Evolutionary conservation across 495 filamentous ascomycete species (phyloP).

Genomic region (Daldinia bambusicola): DNA sequence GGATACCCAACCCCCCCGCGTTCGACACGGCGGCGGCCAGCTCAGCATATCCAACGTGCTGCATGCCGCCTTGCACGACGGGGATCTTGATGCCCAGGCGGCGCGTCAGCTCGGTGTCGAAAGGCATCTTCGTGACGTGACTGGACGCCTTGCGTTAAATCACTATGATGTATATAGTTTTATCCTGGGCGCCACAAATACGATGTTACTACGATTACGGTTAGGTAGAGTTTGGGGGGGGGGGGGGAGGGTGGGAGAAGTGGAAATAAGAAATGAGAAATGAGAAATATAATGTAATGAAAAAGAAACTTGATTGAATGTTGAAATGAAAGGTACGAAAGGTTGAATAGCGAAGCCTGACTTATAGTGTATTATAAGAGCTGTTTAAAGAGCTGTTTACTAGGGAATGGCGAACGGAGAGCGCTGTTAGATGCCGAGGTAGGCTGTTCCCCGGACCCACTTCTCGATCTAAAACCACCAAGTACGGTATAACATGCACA

Average conservation of each 20-base stretch:
- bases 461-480: not conserved
- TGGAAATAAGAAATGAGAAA: too few relatives aligned
- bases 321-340: too few relatives aligned
- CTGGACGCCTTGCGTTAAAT: conserved; percentile 35
- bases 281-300: not conserved
- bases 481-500: too few relatives aligned
- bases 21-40: conserved; percentile 93
- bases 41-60: conserved; percentile 81
- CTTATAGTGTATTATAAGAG: not conserved
- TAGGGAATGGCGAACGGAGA: not conserved
- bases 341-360: not conserved
- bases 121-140: conserved; percentile 72
- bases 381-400: too few relatives aligned
- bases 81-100: conserved; percentile 92
- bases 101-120: conserved; percentile 89
- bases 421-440: conserved; percentile 9
- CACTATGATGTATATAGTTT: not conserved
- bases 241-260: too few relatives aligned
- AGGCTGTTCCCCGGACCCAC: not conserved
- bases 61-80: conserved; percentile 98
- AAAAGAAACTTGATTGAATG: not conserved
- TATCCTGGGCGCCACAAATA: not conserved
- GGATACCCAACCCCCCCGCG: conserved; percentile 91
- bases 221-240: not conserved
- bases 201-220: not conserved